Evolutionary conservation across 2,329 filamentous ascomycete species (phyloP), one percentile per base, ranked within the genome.

Genomic region (Simplicillium sp.): DNA sequence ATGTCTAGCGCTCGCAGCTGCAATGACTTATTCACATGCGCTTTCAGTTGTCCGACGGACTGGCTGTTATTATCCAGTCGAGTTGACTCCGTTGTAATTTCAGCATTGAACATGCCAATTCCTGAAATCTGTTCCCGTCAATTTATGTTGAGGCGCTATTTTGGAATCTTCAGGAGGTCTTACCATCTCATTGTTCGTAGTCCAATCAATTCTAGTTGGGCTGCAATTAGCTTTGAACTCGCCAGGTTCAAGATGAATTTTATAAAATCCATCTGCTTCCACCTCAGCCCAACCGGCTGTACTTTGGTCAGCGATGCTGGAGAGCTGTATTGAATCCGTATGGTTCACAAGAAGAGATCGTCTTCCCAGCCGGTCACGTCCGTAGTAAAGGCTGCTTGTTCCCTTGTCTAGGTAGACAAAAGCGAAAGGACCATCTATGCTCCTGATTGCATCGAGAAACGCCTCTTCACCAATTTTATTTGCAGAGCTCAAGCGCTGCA

Each of bases 311-410:
- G 81, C 74, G 41, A 90, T 64, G 57, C 88, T 95, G 45, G 81
- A 85, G 20, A 95, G 62, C 9, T 71, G 68, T 32, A 92, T 56
- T 5, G 64, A 52, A 1, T 53, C 47, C n/a, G 64, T 58, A n/a
- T 59, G 53, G 41, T 73, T 73, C 14, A 73, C 64, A 34, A 96
- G 68, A 29, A 98, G 66, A 12, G 92, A 97, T 37, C 92, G 77
- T 43, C 92, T 75, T 8, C 92, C 92, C 3, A 98, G 71, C 43
- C 84, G 84, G 59, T 98, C 92, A 48, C 92, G 77, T 7, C 85
- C 88, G 58, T 85, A 96, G 60, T 82, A 94, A 12, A 97, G 48
- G 34, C 72, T 73, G 9, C 66, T 67, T 40, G 73, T 66, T 9
- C 58, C 53, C 13, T 69, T 71, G 64, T 96, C 84, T 53, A 83